Conservation (phyloP, 495 filamentous ascomycete species). For the Xylaria castorea region DNA sequence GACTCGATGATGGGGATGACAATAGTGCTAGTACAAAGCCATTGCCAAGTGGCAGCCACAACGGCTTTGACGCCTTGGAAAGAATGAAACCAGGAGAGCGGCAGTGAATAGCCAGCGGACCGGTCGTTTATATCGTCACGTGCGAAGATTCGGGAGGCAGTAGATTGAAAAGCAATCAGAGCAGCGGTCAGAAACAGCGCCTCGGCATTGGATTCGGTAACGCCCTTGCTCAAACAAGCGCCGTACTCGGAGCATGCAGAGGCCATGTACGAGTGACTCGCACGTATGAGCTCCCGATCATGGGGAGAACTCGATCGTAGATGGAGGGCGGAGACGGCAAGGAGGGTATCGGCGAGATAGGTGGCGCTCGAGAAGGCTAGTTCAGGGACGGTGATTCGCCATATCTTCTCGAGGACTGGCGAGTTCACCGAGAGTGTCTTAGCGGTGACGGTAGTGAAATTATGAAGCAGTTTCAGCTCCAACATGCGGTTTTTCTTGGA, state of each 20-base stretch:
- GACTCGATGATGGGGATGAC: constrained; percentile 62
- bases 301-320: constrained; percentile 55
- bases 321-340: constrained; percentile 64
- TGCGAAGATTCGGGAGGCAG: constrained; percentile 59
- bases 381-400: constrained; percentile 60
- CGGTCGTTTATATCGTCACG: constrained; percentile 49
- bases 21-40: constrained; percentile 56
- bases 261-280: constrained; percentile 64
- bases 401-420: constrained; percentile 56
- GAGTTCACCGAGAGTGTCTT: constrained; percentile 58
- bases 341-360: constrained; percentile 61
- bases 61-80: constrained; percentile 65
- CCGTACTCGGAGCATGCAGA: constrained; percentile 62
- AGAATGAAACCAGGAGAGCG: constrained; percentile 64
- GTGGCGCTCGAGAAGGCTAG: constrained; percentile 59
- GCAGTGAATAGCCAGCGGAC: constrained; percentile 50
- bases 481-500: constrained; percentile 52
- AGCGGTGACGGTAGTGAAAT: constrained; percentile 61
- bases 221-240: constrained; percentile 53
- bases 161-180: constrained; percentile 64
- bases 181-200: constrained; percentile 60
- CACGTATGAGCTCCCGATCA: constrained; percentile 59
- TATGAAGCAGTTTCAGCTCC: constrained; percentile 61
- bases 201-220: constrained; percentile 60
- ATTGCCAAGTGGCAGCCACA: constrained; percentile 59